Evolutionary conservation across 176 grass and related monocot genomes (phyloP), one percentile per base, ranked within the genome.

Genomic region (Oryza rufipogon): DNA sequence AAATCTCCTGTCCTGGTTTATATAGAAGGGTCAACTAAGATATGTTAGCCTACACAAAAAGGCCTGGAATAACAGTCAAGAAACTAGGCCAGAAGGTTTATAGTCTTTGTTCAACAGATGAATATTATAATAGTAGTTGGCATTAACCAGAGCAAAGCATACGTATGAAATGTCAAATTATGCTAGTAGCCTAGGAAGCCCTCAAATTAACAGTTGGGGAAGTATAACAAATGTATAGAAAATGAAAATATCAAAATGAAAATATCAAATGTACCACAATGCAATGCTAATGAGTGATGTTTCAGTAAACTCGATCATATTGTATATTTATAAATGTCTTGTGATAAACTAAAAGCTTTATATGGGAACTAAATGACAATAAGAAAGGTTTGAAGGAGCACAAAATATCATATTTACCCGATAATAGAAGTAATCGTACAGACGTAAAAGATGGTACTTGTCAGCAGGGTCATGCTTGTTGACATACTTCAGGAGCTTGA

Each of bases 371-470:
- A 70, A 79, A 83, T 81, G 41, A 67, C 20, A 74, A 9, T 60
- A 49, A 67, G 75, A 66, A 78, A 12, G 11, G 25, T 77, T 87
- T 48, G 5, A 49, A 20, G 20, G 46, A 77, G 22, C 74, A 7
- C 45, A 68, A 73, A 92, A 83, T 52, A 19, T 73, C 30, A 36
- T 80, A 85, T 32, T 91, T 90, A 99, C 97, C 88, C 91, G 93
- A 86, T 92, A 99, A 73, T 99, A 99, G 80, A 99, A 96, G 73
- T 99, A 99, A 78, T 99, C 97, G 76, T 99, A 99, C 64, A 99
- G 89, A 68, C 97, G 97, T 64, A 99, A 70, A 74, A 99, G 86
- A 83, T 99, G 97, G 67, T 91, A 91, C 81, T 92, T 99, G 86
- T 99, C 97, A 13, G 83, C 90, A 73, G 97, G 97, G 73, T 99